Evolutionary conservation across 345 rosid species (phyloP), one percentile per base, ranked within the genome.

Genomic region (Citrus sp.): DNA sequence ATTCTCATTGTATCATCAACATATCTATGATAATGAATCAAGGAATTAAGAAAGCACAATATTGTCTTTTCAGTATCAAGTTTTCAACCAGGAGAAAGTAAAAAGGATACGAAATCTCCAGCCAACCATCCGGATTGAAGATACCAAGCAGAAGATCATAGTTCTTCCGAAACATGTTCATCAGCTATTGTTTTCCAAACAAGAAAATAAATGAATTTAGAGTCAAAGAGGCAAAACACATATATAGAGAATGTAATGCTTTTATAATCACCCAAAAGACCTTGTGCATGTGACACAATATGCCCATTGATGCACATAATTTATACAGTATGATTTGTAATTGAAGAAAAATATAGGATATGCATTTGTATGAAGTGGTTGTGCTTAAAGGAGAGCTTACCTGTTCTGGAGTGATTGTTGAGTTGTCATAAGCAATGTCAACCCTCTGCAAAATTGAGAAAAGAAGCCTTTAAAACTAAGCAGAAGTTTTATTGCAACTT

Each of bases 91-190:
- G 22, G 13, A 13, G 61, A 9, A 0, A 0, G 61, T 18, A 22
- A 84, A 22, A 84, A 90, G 95, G 95, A 92, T 95, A 93, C 96
- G 98, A 82, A 65, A 93, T 89, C 83, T 95, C 97, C 35, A 92
- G 92, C 91, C 89, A 91, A 3, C 99, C 98, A 58, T 92, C 93
- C 0, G 92, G 97, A 77, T 93, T 91, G 79, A 95, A 95, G 81
- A 95, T 87, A 55, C 87, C 79, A 0, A 95, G 88, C 75, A 95
- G 84, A 63, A 93, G 84, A 82, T 87, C 83, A 68, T 92, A 90
- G 85, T 92, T 95, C 77, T 88, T 90, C 74, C 82, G 82, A 70
- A 93, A 88, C 77, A 92, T 74, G 70, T 93, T 92, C 97, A 91
- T 88, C 91, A 95, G 77, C 98, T 93, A 75, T 72, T 12, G 51